A percentile compares a stretch with the other conserved stretches of the same genome.
Evolutionary conservation across 306 rosid species (phyloP).

Genomic region (Psophocarpus tetragonolobus): DNA sequence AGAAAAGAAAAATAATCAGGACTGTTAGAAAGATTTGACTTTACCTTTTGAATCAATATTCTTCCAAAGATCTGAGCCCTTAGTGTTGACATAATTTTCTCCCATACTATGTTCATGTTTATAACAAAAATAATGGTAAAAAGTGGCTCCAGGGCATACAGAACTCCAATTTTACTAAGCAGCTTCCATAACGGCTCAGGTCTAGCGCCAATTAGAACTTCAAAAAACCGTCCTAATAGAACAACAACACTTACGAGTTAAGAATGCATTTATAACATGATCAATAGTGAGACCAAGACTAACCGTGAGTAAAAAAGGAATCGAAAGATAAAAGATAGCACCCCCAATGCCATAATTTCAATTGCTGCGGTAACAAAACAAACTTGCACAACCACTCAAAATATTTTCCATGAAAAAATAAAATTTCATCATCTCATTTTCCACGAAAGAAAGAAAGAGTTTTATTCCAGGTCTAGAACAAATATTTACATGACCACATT

Average conservation of each 20-base stretch:
- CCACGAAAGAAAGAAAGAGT: not conserved
- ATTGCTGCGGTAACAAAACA: not conserved
- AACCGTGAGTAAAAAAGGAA: conserved; percentile 4
- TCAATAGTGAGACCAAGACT: conserved; percentile 11
- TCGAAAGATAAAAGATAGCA: not conserved
- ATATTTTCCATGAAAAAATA: not conserved
- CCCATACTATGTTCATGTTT: conserved; percentile 88
- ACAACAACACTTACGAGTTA: conserved; percentile 16
- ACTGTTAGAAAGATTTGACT: not conserved
- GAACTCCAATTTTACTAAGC: conserved; percentile 74
- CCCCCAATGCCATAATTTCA: not conserved
- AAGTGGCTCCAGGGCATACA: conserved; percentile 93
- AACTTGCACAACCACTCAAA: not conserved
- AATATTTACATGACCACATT: not conserved
- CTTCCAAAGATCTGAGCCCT: conserved; percentile 91
- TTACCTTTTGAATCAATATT: conserved; percentile 88
- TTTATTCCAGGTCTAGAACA: not conserved
- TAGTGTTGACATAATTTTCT: conserved; percentile 85
- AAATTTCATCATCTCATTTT: not conserved
- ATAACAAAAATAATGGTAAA: conserved; percentile 73
- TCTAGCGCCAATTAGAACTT: conserved; percentile 79
- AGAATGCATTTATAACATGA: not conserved
- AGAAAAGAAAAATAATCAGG: not conserved
- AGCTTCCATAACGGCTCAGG: conserved; percentile 85
- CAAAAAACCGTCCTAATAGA: conserved; percentile 77